Conservation (phyloP, 129 eudicot species). For the Flaveria sonorensis region DNA sequence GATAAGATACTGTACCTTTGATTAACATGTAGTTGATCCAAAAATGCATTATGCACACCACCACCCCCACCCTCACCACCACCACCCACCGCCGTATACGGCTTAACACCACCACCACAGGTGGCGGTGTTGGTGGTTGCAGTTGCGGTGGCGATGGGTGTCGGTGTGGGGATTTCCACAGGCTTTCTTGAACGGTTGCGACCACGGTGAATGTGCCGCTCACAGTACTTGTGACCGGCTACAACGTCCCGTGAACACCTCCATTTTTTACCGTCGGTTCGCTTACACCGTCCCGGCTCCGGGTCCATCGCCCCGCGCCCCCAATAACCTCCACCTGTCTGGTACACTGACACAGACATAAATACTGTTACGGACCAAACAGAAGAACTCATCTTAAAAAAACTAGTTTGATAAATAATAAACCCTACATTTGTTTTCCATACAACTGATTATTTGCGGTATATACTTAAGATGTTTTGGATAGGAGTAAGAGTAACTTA, state of each 20-base stretch:
- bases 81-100: too few species aligned
- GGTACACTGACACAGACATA: slow-evolving; percentile 43
- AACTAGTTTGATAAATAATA: too few species aligned
- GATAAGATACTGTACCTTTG: slow-evolving; percentile 48
- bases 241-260: slow-evolving; percentile 83
- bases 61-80: slow-evolving; percentile 40
- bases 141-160: slow-evolving; percentile 18
- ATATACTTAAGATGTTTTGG: too few species aligned
- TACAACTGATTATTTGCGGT: too few species aligned
- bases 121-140: slow-evolving; percentile 10
- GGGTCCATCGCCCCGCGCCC: slow-evolving; percentile 88
- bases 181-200: slow-evolving; percentile 99
- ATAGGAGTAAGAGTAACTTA: slow-evolving; percentile 37
- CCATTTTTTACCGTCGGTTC: slow-evolving; percentile 98
- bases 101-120: slow-evolving; percentile 8
- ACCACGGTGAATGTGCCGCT: slow-evolving; percentile 94
- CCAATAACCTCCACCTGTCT: slow-evolving; percentile 68
- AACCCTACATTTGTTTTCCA: too few species aligned
- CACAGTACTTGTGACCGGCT: slow-evolving; percentile 81
- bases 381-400: not conserved
- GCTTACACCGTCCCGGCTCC: slow-evolving; percentile 89
- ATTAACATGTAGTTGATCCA: slow-evolving; percentile 59
- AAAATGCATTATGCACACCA: slow-evolving; percentile 53
- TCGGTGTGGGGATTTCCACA: slow-evolving; percentile 84
- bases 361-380: not conserved